These are phyloP conservation scores for Calycina marina DNA, from an alignment of 2,329 filamentous ascomycete species.

Conservation along the genomic window DNA sequence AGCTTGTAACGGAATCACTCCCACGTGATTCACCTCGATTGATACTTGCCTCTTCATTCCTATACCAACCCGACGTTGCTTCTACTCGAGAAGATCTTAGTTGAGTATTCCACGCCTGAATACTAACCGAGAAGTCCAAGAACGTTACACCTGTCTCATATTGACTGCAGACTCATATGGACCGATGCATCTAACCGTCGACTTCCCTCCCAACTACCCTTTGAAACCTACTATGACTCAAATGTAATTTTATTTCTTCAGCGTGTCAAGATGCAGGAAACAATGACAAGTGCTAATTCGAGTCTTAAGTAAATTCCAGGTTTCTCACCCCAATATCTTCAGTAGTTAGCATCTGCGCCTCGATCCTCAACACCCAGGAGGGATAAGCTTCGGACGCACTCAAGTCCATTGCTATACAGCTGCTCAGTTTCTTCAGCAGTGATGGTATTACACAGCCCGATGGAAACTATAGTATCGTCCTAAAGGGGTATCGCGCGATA, in stretches of 20 bases:
- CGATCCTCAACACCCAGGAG: conserved; percentile 28
- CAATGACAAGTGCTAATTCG: too few relatives aligned
- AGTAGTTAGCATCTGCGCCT: conserved; percentile 30
- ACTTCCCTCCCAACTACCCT: conserved; percentile 26
- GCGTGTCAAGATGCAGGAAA: too few relatives aligned
- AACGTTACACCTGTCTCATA: conserved; percentile 27
- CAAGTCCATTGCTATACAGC: conserved; percentile 33
- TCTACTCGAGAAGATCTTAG: too few relatives aligned
- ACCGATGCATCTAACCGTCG: conserved; percentile 29
- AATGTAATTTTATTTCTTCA: conserved; percentile 31
- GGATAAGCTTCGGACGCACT: conserved; percentile 35
- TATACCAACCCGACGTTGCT: too few relatives aligned
- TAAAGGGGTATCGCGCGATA: conserved; percentile 19
- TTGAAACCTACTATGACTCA: conserved; percentile 25
- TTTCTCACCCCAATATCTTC: conserved; percentile 33
- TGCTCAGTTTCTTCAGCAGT: conserved; percentile 37
- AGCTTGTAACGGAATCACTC: too few relatives aligned
- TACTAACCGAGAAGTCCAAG: too few relatives aligned
- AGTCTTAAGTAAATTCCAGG: too few relatives aligned
- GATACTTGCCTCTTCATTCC: too few relatives aligned
- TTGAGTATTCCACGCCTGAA: too few relatives aligned
- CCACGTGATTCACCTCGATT: too few relatives aligned
- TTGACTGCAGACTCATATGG: conserved; percentile 26
- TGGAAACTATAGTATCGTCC: conserved; percentile 11
- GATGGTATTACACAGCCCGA: conserved; percentile 29